phyloP scores from a whole-genome alignment of 2,329 filamentous ascomycete species.

The Alternaria brassicicola region DNA sequence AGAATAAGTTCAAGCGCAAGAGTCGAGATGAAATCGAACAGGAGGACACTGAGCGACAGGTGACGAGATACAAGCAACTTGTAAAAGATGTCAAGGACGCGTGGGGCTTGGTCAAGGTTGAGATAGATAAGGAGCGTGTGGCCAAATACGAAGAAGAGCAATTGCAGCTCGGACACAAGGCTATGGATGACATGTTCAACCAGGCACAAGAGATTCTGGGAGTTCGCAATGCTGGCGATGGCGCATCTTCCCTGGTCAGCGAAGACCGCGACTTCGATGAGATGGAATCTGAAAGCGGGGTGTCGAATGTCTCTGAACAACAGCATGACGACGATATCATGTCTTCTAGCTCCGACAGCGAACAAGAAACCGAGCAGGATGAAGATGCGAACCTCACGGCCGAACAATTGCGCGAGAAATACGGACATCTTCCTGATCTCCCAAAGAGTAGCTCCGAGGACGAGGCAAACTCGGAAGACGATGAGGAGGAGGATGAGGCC shows the following conservation, averaged over 20 bases:
- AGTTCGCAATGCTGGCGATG: slow-evolving; percentile 39
- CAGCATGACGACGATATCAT: slow-evolving; percentile 53
- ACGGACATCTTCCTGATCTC: slow-evolving; percentile 65
- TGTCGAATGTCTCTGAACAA: slow-evolving; percentile 39
- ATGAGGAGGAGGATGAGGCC: slow-evolving; percentile 42
- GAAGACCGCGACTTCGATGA: slow-evolving; percentile 50
- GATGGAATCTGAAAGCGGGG: slow-evolving; percentile 52
- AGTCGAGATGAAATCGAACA: slow-evolving; percentile 75
- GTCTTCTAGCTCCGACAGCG: slow-evolving; percentile 43
- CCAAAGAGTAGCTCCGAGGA: slow-evolving; percentile 44
- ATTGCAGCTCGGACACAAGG: slow-evolving; percentile 62
- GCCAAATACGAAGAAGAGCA: slow-evolving; percentile 67
- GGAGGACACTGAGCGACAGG: slow-evolving; percentile 73
- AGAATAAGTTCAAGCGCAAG: slow-evolving; percentile 63
- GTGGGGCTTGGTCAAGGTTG: slow-evolving; percentile 64
- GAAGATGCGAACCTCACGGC: slow-evolving; percentile 71
- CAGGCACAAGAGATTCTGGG: slow-evolving; percentile 62
- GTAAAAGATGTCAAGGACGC: slow-evolving; percentile 67
- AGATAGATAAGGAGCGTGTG: slow-evolving; percentile 63
- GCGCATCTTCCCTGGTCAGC: slow-evolving; percentile 48
- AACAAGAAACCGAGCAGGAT: slow-evolving; percentile 52
- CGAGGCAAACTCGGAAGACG: slow-evolving; percentile 40
- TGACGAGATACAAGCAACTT: slow-evolving; percentile 73
- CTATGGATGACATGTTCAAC: slow-evolving; percentile 74
- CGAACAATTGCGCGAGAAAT: slow-evolving; percentile 72